Conservation (phyloP, 352 stramenopile genomes). For the Globisporangium cystogenes region DNA sequence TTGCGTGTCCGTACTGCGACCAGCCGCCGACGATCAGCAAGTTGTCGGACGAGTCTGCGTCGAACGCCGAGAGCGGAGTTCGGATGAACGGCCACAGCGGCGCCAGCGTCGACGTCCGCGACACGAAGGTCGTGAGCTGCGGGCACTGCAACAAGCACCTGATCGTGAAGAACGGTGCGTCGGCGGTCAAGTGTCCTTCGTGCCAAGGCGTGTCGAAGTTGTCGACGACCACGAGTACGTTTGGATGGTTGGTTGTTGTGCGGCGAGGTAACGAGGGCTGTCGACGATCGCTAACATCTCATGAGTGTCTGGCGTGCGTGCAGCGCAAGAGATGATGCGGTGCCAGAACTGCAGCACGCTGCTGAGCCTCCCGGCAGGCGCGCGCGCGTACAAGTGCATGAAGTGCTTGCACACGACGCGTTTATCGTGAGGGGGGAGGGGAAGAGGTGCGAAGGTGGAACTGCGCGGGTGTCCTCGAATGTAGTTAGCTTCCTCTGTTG, state of each 20-base stretch:
- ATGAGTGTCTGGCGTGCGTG: constrained; percentile 11
- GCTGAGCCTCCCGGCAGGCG: constrained; percentile 68
- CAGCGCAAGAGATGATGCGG: constrained; percentile 84
- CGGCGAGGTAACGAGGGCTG: not conserved
- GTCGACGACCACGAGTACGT: constrained; percentile 79
- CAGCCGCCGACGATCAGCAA: constrained; percentile 47
- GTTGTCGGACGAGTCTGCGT: constrained; percentile 9
- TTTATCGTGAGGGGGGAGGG: constrained; percentile 29
- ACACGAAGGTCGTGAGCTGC: constrained; percentile 84
- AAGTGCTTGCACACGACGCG: constrained; percentile 81
- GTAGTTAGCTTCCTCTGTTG: not conserved
- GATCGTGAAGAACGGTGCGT: constrained; percentile 73
- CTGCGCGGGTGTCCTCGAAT: constrained; percentile 1
- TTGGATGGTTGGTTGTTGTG: not conserved
- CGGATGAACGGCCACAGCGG: not conserved
- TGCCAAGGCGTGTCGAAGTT: constrained; percentile 80
- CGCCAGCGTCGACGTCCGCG: constrained; percentile 35
- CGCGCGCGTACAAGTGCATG: constrained; percentile 88
- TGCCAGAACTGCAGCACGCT: constrained; percentile 86
- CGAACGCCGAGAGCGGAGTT: not conserved
- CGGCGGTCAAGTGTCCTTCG: constrained; percentile 75
- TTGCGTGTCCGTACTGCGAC: constrained; percentile 63
- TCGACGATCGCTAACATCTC: constrained; percentile 2
- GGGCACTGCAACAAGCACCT: constrained; percentile 82
- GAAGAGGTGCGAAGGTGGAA: not conserved